Evolutionary conservation across 495 filamentous ascomycete genomes (phyloP), one percentile per base, ranked within the genome.

Genomic region (Aspergillus olivimuriae): DNA sequence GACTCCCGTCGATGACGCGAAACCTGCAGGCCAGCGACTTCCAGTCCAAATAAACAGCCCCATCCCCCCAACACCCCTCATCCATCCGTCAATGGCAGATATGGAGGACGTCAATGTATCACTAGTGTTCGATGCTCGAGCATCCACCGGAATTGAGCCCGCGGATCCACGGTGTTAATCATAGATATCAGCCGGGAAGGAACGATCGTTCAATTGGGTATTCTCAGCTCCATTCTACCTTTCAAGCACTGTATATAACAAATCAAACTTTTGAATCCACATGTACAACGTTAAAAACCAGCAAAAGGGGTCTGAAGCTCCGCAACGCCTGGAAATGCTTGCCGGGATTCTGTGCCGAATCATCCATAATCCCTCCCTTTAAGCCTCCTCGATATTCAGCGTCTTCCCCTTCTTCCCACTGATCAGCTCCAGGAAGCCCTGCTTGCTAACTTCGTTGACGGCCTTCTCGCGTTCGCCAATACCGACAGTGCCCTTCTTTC

Each of bases 11-110:
- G 22, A 95, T 95, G 89, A 98, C 92, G 41, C 79, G 94, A 61
- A 98, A 98, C 60, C 52, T 98, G 54, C 94, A 98, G 69, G 87
- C 87, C 18, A 94, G 87, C 61, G 92, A 97, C 64, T 97, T 99
- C 51, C 57, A 59, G 49, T 61, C 68, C 53, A 52, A 52, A 33
- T 56, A 48, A 55, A 47, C 37, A 1, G 8, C 24, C 2, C 2
- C 18, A 6, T 28, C 11, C 6, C 6, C 24, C 24, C 24, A 6
- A 6, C 11, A 6, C 24, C 24, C 11, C 24, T 28, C 24, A 6
- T 28, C 24, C 11, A 6, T 28, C 24, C 11, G 6, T 6, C 6
- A 5, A 28, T 5, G 24, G 24, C 11, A 24, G 36, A n/a, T 22
- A 24, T 39, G 3, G 19, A 15, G n/a, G n/a, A n/a, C n/a, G n/a